Percentiles rank a stretch among this genome's conserved stretches.
Conservation (phyloP, 495 filamentous ascomycete species). For the Choiromyces venosus region DNA sequence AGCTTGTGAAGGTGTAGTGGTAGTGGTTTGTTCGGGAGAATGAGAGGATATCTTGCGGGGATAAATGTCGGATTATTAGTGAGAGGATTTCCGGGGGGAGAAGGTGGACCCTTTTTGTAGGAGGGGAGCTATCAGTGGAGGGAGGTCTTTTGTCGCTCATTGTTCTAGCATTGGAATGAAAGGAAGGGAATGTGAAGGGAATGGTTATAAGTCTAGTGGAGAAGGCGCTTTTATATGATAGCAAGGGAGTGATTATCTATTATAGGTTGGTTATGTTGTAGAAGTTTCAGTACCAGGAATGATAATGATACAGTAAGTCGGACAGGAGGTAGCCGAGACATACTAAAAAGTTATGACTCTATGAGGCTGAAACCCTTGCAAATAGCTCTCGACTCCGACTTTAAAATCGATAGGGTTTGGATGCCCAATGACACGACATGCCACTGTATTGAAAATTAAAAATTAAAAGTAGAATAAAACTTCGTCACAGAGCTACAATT, state of each 20-base stretch:
- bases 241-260: too few species aligned
- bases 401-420: background rate
- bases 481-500: background rate
- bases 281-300: background rate
- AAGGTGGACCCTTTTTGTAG: background rate
- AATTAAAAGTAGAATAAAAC: too few species aligned
- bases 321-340: background rate
- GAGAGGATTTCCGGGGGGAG: background rate
- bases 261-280: background rate
- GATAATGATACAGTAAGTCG: background rate
- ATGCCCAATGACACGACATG: background rate
- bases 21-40: conserved; percentile 51
- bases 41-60: background rate
- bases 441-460: too few species aligned
- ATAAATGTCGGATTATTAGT: background rate
- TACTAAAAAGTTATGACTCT: background rate
- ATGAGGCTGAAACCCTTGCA: background rate
- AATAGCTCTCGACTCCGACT: background rate
- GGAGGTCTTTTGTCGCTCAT: background rate
- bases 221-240: background rate
- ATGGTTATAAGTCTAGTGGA: background rate
- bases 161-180: background rate
- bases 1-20: conserved; percentile 49
- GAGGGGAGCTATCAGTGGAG: background rate
- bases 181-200: background rate